These are phyloP conservation scores for Suillus bovinus DNA, from an alignment of 768 basidiomycete species.

Conservation along the genomic window DNA sequence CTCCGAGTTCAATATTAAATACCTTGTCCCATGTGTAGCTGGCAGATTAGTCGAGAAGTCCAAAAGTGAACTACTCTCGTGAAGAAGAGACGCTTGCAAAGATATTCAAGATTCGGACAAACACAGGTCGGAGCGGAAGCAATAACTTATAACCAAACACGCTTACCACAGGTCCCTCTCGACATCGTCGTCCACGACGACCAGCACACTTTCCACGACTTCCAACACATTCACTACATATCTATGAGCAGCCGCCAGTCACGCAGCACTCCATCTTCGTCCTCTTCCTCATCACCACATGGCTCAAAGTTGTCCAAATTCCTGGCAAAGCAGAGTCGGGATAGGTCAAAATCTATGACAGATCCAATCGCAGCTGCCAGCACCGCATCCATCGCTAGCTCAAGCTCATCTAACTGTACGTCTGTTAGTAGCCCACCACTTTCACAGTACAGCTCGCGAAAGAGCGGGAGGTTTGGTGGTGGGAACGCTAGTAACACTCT, in stretches of 20 bases:
- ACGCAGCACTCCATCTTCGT: slow-evolving; percentile 43
- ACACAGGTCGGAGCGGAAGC: slow-evolving; percentile 1
- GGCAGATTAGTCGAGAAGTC: background rate
- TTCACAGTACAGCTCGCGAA: slow-evolving; percentile 29
- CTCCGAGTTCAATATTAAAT: background rate
- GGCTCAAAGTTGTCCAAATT: slow-evolving; percentile 66
- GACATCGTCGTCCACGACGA: slow-evolving; percentile 18
- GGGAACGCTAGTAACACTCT: slow-evolving; percentile 12
- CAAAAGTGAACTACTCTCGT: background rate
- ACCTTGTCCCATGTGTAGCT: background rate
- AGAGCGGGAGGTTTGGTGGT: slow-evolving; percentile 38
- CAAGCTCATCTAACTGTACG: slow-evolving; percentile 38
- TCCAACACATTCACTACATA: slow-evolving; percentile 4
- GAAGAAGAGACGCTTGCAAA: background rate
- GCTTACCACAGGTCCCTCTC: slow-evolving; percentile 10
- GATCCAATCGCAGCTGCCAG: slow-evolving; percentile 38
- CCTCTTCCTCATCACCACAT: slow-evolving; percentile 42
- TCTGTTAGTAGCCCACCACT: slow-evolving; percentile 33
- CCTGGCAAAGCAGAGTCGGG: slow-evolving; percentile 62
- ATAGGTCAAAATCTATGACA: slow-evolving; percentile 57
- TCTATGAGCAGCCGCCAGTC: slow-evolving; percentile 49
- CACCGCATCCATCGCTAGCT: slow-evolving; percentile 39
- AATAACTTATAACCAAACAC: slow-evolving; percentile 21
- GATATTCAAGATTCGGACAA: background rate
- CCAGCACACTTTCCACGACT: slow-evolving; percentile 15